phyloP scores from a whole-genome alignment of 148 eudicot genomes.

The Silene conica region DNA sequence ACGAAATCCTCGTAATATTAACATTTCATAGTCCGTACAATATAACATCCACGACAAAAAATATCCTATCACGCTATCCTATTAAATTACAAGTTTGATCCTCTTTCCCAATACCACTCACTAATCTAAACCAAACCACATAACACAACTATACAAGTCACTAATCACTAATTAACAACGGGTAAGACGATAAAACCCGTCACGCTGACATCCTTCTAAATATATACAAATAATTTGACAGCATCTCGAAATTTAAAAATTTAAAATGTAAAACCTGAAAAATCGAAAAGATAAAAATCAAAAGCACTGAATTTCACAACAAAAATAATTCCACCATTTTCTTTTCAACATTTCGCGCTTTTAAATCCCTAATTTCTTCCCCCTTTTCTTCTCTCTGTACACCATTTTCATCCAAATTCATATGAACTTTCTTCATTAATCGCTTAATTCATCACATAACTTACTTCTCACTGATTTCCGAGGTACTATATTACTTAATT shows the following conservation, averaged over 20 bases:
- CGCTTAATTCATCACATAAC: background rate
- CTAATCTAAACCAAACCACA: too few species aligned
- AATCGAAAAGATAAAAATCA: background rate
- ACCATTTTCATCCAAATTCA: background rate
- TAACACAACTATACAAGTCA: too few species aligned
- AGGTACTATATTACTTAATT: background rate
- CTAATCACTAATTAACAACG: too few species aligned
- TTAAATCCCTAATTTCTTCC: constrained; percentile 7
- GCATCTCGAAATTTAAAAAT: background rate
- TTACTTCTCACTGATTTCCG: background rate
- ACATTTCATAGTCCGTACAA: too few species aligned
- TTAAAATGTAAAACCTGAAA: background rate
- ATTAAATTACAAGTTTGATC: too few species aligned
- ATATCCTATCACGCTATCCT: too few species aligned
- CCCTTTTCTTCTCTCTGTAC: background rate
- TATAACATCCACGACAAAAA: too few species aligned
- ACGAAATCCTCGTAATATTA: too few species aligned
- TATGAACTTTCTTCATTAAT: background rate
- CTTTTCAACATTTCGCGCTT: constrained; percentile 23
- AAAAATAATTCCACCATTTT: constrained; percentile 11
- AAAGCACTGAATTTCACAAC: constrained; percentile 8
- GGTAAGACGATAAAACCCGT: too few species aligned
- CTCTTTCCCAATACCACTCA: too few species aligned
- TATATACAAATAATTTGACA: too few species aligned
- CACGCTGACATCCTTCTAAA: too few species aligned